Base-by-base conservation (phyloP, 257 asterid species). In the Paulownia fortunei region DNA sequence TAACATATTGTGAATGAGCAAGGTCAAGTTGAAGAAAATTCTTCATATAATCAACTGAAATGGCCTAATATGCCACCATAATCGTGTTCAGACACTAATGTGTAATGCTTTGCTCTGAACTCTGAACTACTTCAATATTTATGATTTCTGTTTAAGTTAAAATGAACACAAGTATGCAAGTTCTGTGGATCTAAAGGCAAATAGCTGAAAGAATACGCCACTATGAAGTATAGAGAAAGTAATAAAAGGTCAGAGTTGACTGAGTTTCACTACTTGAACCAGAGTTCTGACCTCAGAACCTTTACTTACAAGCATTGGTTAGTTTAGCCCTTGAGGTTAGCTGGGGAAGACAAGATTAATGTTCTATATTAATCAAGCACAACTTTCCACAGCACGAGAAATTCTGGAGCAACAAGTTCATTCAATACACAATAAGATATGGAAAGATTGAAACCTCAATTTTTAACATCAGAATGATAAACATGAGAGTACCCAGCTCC, bases 241-340 rank as follows among this genome's bases (percentile, higher is more conserved):
- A 65, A 62, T 21, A 72, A 60, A 59, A 47, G 47, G 9, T n/a
- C 11, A 69, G 44, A 67, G 78, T 12, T 47, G 80, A 73, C 69
- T 26, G 27, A 61, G 4, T n/a, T 41, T 44, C 76, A 44, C 5
- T 52, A 61, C 58, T 62, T 1, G 34, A 34, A 54, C 21, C 52
- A 4, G 51, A 47, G 59, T 51, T 77, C n/a, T 73, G 34, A 46
- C 70, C 65, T 39, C 63, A 61, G 56, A 60, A 23, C 58, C 86
- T 84, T 82, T 34, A 30, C 58, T 47, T 47, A 73, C 77, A 82
- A 82, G 85, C 78, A 86, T 76, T 51, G 69, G 59, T 32, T 76
- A 36, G 16, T 61, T 66, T 51, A 42, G 15, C 68, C 74, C 46
- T 72, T 64, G 42, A 18, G 68, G 59, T 51, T 23, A 54, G 30